phyloP scores from a whole-genome alignment of 805 yeast species.

The Saccharomycopsis malanga region DNA sequence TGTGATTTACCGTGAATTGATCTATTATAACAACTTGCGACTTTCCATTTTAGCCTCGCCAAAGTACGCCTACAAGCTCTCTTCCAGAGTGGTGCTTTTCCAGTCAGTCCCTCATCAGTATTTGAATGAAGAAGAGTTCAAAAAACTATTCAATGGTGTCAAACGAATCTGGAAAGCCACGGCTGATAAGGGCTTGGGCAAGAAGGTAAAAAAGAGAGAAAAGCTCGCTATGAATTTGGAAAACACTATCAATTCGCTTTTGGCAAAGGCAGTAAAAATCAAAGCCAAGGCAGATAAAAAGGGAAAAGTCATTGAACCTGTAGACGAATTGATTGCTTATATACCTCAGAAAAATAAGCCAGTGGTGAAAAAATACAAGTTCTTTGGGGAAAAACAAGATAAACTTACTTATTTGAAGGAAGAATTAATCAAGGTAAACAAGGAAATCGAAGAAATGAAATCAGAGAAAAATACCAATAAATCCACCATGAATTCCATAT shows the following conservation, averaged over 20 bases:
- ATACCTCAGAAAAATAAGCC: conserved; percentile 68
- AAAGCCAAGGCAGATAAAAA: conserved; percentile 62
- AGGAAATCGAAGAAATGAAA: conserved; percentile 52
- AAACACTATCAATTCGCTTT: conserved; percentile 49
- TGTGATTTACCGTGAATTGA: conserved; percentile 75
- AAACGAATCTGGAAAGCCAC: conserved; percentile 76
- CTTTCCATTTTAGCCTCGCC: conserved; percentile 78
- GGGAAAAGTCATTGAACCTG: conserved; percentile 38
- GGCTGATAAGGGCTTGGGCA: conserved; percentile 42
- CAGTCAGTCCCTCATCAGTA: conserved; percentile 76
- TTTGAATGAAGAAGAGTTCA: conserved; percentile 64
- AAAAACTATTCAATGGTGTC: conserved; percentile 75
- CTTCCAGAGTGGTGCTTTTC: conserved; percentile 77
- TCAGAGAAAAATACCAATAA: conserved; percentile 35
- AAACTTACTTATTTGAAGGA: conserved; percentile 51
- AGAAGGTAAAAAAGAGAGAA: conserved; percentile 53
- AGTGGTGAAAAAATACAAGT: conserved; percentile 35
- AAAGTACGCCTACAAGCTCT: conserved; percentile 60
- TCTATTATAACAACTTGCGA: conserved; percentile 68
- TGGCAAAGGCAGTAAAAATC: conserved; percentile 57
- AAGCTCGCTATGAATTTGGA: conserved; percentile 58
- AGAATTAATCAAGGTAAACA: conserved; percentile 48
- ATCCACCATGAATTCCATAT: conserved; percentile 67
- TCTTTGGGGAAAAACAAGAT: conserved; percentile 56
- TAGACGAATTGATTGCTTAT: conserved; percentile 45